A percentile compares a stretch with the other conserved stretches of the same genome.
Conservation (phyloP, 768 basidiomycete genomes). For the Phanerodontia chrysosporium region DNA sequence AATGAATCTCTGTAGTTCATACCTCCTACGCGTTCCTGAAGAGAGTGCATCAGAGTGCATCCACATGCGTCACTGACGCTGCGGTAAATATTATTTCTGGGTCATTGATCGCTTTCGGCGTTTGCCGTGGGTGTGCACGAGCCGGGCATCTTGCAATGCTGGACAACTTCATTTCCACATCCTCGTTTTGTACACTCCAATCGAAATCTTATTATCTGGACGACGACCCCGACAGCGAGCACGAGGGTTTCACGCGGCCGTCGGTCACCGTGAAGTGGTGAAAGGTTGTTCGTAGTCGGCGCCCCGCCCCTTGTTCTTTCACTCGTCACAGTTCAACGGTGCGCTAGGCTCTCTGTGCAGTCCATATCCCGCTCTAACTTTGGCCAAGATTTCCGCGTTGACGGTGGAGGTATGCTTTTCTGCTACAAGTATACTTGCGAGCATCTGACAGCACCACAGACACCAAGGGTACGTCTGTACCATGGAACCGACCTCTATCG, state of each 20-base stretch:
- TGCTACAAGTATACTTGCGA: too few species aligned
- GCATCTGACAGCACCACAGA: too few species aligned
- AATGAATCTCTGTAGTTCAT: neutral
- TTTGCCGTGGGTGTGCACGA: neutral
- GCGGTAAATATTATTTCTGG: neutral
- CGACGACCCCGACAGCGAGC: neutral
- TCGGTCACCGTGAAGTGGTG: neutral
- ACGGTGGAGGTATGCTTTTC: conserved; percentile 8
- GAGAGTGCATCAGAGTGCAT: too few species aligned
- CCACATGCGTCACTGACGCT: neutral
- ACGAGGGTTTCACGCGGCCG: conserved; percentile 6
- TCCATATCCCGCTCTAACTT: neutral
- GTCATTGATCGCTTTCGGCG: neutral
- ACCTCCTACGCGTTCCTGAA: neutral
- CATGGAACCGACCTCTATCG: conserved; percentile 38
- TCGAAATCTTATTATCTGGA: neutral
- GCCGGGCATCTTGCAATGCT: neutral
- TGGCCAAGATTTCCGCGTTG: neutral
- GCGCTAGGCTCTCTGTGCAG: neutral
- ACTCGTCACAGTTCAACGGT: conserved; percentile 3
- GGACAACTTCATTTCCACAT: neutral
- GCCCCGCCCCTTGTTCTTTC: conserved; percentile 4
- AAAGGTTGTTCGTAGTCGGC: neutral
- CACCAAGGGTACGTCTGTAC: conserved; percentile 21
- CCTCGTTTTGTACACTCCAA: neutral